Conservation (phyloP, 2,329 filamentous ascomycete species). For the Amphichorda felina region DNA sequence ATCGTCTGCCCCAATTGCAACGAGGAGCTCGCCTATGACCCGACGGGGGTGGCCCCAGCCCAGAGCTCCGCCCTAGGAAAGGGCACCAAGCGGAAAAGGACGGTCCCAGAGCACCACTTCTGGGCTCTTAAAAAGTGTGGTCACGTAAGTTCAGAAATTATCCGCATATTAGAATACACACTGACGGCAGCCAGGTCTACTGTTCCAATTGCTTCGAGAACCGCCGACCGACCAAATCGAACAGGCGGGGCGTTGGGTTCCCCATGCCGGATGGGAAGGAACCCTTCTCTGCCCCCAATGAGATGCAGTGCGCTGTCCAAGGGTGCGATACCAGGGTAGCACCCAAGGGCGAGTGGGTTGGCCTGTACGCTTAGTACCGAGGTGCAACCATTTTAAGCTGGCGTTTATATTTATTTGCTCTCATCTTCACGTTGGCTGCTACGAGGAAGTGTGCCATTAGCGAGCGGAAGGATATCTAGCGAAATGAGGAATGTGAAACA, state of each 20-base stretch:
- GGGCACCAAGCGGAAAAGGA: constrained; percentile 28
- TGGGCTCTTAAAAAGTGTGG: constrained; percentile 88
- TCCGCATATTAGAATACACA: background rate
- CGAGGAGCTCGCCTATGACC: constrained; percentile 69
- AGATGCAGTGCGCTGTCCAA: constrained; percentile 43
- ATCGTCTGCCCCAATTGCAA: constrained; percentile 81
- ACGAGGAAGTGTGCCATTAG: too few relatives aligned
- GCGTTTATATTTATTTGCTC: background rate
- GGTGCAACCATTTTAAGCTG: background rate
- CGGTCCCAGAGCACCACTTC: constrained; percentile 65
- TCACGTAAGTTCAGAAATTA: constrained; percentile 54
- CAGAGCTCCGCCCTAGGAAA: constrained; percentile 6
- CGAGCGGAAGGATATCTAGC: too few relatives aligned
- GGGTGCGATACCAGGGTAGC: constrained; percentile 41
- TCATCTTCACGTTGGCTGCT: too few relatives aligned
- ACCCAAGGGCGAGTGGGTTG: constrained; percentile 47
- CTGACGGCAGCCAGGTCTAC: constrained; percentile 37
- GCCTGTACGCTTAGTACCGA: constrained; percentile 29
- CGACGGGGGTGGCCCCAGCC: constrained; percentile 12
- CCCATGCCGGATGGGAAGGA: constrained; percentile 15
- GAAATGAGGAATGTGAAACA: too few relatives aligned
- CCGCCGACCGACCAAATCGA: constrained; percentile 27
- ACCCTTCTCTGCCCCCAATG: constrained; percentile 4
- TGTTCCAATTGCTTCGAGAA: constrained; percentile 50
- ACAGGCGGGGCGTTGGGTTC: constrained; percentile 24